phyloP scores from a whole-genome alignment of 345 rosid genomes.

The Carallia brachiata region DNA sequence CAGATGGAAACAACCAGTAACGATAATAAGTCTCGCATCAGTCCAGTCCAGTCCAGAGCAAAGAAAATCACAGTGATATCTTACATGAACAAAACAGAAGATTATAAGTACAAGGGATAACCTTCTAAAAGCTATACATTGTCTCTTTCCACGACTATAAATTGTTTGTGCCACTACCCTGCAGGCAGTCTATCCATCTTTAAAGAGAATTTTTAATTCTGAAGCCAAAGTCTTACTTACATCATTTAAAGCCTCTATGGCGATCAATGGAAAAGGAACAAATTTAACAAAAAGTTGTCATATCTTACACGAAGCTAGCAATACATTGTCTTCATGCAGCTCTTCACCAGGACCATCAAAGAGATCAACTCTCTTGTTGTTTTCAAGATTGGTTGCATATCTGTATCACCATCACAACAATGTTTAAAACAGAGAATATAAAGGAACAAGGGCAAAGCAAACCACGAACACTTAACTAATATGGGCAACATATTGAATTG shows the following conservation, averaged over 20 bases:
- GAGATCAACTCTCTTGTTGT: constrained; percentile 81
- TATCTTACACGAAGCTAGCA: constrained; percentile 80
- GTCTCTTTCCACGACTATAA: too few relatives aligned
- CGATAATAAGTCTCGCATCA: too few relatives aligned
- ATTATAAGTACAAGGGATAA: too few relatives aligned
- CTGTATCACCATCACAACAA: constrained; percentile 41
- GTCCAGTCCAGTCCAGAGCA: too few relatives aligned
- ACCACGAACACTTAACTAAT: neutral
- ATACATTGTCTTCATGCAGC: constrained; percentile 74
- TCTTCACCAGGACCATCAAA: constrained; percentile 85
- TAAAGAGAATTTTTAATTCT: too few relatives aligned
- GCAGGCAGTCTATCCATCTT: too few relatives aligned
- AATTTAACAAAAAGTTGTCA: neutral
- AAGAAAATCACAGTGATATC: too few relatives aligned
- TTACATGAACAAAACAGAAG: too few relatives aligned
- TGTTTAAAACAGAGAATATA: constrained; percentile 14
- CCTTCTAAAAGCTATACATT: too few relatives aligned
- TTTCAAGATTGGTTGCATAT: constrained; percentile 70
- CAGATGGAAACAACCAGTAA: too few relatives aligned
- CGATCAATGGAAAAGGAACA: neutral
- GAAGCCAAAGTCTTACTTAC: neutral
- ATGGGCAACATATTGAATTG: constrained; percentile 1
- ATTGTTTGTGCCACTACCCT: too few relatives aligned
- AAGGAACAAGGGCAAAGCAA: constrained; percentile 5
- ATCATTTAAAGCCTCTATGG: neutral